Base-by-base conservation (phyloP, 805 yeast species). In the Teunomyces barrocoloradensis region DNA sequence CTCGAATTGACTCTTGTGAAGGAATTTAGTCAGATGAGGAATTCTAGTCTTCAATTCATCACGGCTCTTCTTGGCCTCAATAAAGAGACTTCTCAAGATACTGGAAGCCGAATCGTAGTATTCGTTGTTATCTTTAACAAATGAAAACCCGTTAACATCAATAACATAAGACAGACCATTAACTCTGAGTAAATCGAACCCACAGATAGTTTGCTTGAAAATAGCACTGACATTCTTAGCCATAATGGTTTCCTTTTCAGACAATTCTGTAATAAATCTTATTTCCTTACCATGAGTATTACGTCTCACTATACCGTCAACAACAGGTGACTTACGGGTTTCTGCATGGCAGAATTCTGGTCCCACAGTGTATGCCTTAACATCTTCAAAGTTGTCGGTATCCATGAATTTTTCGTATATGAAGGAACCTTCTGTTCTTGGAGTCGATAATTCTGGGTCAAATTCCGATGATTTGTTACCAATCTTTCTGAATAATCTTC, bases 221-320 rank as follows among this genome's bases (percentile, higher is more conserved):
- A 83, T 81, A 23, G 66, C 74, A 36, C 90, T 80, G 13, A 94
- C 91, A 50, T 78, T 82, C 30, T 76, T 69, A 1, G 99, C 99
- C 80, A 91, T 90, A 28, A 69, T 68, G 44, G 79, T 83, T 65
- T 94, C 99, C 43, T 81, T 86, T 4, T 77, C 80, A 2, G 87
- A 71, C 45, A 94, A 73, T 54, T 85, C 82, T 0, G 99, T 92
- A 30, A 94, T 78, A 60, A 87, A 94, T 53, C 99, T 78, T 40
- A 94, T 85, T 68, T 94, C 99, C 65, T 94, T 94, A 41, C 99
- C 99, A 59, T 91, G 96, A 1, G 98, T 91, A 63, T 94, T 94
- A 65, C 99, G 80, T 60, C 97, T 79, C 21, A 94, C 99, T 48
- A 94, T 88, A 41, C 99, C 99, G 69, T 94, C 99, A n/a, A 94